Evolutionary conservation across 768 basidiomycete species (phyloP), one percentile per base, ranked within the genome.

Genomic region (Harrya chromipes): DNA sequence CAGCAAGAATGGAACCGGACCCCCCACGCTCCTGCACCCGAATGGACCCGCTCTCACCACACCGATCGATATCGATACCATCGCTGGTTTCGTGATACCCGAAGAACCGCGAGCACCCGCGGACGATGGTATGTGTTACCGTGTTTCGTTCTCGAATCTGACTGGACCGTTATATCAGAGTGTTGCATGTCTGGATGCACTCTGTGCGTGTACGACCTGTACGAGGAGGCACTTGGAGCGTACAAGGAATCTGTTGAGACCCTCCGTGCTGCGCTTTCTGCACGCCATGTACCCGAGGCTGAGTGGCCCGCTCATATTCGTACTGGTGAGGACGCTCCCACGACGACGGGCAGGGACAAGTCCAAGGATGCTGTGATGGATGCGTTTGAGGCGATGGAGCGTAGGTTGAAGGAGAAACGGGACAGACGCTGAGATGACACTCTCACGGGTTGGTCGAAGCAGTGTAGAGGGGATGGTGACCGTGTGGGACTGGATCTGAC

Each of bases 121-220:
- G 46, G 73, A 82, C 40, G 87, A 90, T 62, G 87, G 87, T 85
- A 54, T 21, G 78, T 31, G 31, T 13, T 31, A 2, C 3, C 6
- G 31, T 31, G 31, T 14, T 12, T 31, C 31, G 12, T 3, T 31
- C 12, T 31, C 31, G 31, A 13, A 13, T 31, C 31, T 31, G 31
- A 31, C 1, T 3, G 1, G 31, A 31, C 13, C 31, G 31, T 31
- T 13, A 2, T 12, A 3, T 14, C 6, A 93, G 92, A 93, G 68
- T 94, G 92, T 67, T 95, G 92, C 72, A 94, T 94, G 92, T 92
- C 90, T 3, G 90, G 90, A 26, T 95, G 93, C 61, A 88, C 91
- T 0, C 69, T 94, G n/a, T 94, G 93, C 65, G 87, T 94, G 8
- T 90, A 94, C 68, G 90, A 92, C 58, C 66, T 93, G 21, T 91